phyloP scores from a whole-genome alignment of 148 eudicot genomes.

The Nyssa sinensis region DNA sequence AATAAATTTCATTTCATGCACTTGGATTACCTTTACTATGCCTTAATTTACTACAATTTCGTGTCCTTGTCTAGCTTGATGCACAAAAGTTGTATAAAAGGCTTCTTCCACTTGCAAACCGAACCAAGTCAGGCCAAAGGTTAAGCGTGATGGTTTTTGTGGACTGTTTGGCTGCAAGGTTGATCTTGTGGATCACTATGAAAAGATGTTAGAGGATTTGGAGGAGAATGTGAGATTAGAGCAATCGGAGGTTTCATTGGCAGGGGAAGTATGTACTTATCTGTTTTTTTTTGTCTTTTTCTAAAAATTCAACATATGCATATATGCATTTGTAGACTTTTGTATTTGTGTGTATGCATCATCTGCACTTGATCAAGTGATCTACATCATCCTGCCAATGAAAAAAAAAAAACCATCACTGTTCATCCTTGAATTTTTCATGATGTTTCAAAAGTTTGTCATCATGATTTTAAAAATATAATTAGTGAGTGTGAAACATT shows the following conservation, averaged over 20 bases:
- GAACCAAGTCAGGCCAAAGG: conserved; percentile 32
- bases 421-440: conserved; percentile 2
- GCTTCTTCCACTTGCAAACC: conserved; percentile 41
- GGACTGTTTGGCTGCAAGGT: conserved; percentile 51
- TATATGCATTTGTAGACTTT: background rate
- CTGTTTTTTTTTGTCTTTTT: conserved; percentile 9
- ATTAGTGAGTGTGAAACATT: background rate
- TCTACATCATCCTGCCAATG: background rate
- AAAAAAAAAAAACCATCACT: background rate
- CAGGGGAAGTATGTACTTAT: conserved; percentile 38
- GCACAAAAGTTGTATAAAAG: conserved; percentile 50
- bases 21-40: conserved; percentile 2
- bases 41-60: background rate
- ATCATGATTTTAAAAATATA: background rate
- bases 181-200: conserved; percentile 57
- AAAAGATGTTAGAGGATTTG: conserved; percentile 67
- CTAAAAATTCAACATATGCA: background rate
- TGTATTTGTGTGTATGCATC: background rate
- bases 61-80: conserved; percentile 39
- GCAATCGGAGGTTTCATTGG: conserved; percentile 39
- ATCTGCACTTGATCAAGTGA: background rate
- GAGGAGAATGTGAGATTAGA: conserved; percentile 66
- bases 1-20: background rate
- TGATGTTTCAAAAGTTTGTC: background rate
- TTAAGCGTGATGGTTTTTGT: conserved; percentile 34